phyloP scores from a whole-genome alignment of 2,329 filamentous ascomycete genomes.

The Aspergillus ustus region DNA sequence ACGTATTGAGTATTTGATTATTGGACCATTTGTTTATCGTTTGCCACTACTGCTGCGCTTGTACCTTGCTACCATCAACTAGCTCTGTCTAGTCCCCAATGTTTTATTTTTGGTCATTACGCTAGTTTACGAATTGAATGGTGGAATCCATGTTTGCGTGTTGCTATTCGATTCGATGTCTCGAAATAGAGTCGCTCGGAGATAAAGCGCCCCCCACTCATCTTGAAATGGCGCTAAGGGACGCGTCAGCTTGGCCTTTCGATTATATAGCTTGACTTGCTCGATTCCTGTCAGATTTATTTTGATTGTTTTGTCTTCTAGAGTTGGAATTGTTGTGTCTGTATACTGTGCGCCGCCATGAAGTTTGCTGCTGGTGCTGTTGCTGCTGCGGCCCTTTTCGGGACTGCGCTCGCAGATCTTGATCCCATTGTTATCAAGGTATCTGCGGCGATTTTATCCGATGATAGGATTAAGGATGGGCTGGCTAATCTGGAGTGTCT shows the following conservation, averaged over 20 bases:
- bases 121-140: background rate
- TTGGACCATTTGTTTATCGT: background rate
- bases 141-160: background rate
- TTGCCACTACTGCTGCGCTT: background rate
- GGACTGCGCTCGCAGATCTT: conserved; percentile 10
- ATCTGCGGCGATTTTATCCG: background rate
- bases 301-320: background rate
- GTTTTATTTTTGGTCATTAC: background rate
- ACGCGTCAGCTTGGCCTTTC: conserved; percentile 16
- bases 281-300: background rate
- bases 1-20: background rate
- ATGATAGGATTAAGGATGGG: background rate
- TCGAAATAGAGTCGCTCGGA: conserved; percentile 16
- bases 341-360: conserved; percentile 5
- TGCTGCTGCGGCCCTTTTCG: conserved; percentile 15
- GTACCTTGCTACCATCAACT: background rate
- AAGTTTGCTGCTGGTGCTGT: conserved; percentile 19
- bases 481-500: background rate
- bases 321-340: background rate
- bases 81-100: background rate
- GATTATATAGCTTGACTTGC: background rate
- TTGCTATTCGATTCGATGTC: background rate
- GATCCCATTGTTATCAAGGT: conserved; percentile 18
- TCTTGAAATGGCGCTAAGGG: background rate
- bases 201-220: conserved; percentile 3